phyloP scores from a whole-genome alignment of 2,329 filamentous ascomycete genomes.

The Stemphylium beticola region DNA sequence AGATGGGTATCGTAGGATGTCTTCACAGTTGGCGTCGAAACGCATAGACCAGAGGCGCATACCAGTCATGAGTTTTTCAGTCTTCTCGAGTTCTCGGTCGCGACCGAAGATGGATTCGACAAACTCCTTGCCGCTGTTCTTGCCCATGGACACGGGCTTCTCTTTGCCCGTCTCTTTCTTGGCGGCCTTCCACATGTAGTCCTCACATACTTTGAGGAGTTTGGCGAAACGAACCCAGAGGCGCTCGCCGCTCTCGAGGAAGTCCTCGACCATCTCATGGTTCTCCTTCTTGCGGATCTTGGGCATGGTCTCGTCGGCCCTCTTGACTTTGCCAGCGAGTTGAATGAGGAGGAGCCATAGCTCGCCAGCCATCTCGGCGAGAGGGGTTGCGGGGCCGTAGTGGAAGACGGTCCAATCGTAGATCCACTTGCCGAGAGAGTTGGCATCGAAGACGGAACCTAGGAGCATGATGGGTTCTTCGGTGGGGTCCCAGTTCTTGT shows the following conservation, averaged over 20 bases:
- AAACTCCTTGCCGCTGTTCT: conserved; percentile 92
- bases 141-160: conserved; percentile 74
- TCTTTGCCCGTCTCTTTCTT: conserved; percentile 69
- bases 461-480: conserved; percentile 94
- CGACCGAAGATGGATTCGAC: conserved; percentile 94
- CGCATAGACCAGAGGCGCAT: conserved; percentile 89
- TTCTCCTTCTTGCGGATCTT: conserved; percentile 76
- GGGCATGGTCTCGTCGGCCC: conserved; percentile 77
- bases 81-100: conserved; percentile 86
- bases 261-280: conserved; percentile 84
- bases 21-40: conserved; percentile 95
- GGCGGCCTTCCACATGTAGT: conserved; percentile 90
- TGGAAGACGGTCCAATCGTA: conserved; percentile 99
- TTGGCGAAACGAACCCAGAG: conserved; percentile 84
- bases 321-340: conserved; percentile 90
- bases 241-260: conserved; percentile 86
- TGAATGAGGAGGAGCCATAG: conserved; percentile 95
- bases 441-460: conserved; percentile 95
- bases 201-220: conserved; percentile 88
- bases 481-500: conserved; percentile 97
- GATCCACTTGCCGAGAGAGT: conserved; percentile 98
- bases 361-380: conserved; percentile 90
- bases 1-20: conserved; percentile 70
- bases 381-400: conserved; percentile 79
- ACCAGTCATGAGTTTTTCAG: conserved; percentile 89